Percentiles rank a stretch among this genome's conserved stretches.
phyloP scores from a whole-genome alignment of 2,329 filamentous ascomycete species.

The Ceratocystis lukuohia region DNA sequence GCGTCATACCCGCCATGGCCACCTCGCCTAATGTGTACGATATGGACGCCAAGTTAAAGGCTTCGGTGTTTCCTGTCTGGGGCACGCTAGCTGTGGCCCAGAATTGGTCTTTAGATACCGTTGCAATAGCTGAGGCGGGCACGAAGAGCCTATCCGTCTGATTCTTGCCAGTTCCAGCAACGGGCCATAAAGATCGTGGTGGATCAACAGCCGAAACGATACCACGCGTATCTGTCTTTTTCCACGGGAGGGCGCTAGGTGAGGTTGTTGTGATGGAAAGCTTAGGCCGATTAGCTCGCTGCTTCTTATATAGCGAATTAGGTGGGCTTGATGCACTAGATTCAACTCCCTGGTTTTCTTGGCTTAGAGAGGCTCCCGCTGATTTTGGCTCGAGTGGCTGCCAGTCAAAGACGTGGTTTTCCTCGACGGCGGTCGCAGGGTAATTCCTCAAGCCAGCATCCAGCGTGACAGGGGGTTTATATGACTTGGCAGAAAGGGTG shows the following conservation, averaged over 20 bases:
- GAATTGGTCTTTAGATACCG: conserved; percentile 13
- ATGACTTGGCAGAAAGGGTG: conserved; percentile 9
- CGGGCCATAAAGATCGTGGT: conserved; percentile 14
- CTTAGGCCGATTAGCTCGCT: conserved; percentile 9
- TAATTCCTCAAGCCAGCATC: not conserved
- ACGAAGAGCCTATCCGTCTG: not conserved
- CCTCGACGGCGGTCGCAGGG: conserved; percentile 11
- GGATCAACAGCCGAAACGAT: conserved; percentile 16
- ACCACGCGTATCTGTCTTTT: conserved; percentile 9
- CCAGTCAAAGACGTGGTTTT: conserved; percentile 10
- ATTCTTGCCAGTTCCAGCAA: not conserved
- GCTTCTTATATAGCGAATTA: not conserved
- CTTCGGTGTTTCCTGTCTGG: conserved; percentile 19
- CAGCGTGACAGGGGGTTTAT: not conserved
- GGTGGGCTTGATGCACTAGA: not conserved
- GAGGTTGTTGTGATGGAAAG: conserved; percentile 14
- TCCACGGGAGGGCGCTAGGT: conserved; percentile 9
- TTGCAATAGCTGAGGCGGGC: conserved; percentile 2
- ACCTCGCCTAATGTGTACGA: conserved; percentile 16
- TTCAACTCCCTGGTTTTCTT: not conserved
- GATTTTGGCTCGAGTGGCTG: conserved; percentile 2
- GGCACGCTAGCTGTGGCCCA: conserved; percentile 16
- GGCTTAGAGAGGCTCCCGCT: not conserved
- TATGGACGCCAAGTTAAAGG: conserved; percentile 18
- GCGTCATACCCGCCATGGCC: conserved; percentile 12